A percentile compares a stretch with the other conserved stretches of the same genome.
phyloP scores from a whole-genome alignment of 106 monocot species.

The Ottelia alismoides region DNA sequence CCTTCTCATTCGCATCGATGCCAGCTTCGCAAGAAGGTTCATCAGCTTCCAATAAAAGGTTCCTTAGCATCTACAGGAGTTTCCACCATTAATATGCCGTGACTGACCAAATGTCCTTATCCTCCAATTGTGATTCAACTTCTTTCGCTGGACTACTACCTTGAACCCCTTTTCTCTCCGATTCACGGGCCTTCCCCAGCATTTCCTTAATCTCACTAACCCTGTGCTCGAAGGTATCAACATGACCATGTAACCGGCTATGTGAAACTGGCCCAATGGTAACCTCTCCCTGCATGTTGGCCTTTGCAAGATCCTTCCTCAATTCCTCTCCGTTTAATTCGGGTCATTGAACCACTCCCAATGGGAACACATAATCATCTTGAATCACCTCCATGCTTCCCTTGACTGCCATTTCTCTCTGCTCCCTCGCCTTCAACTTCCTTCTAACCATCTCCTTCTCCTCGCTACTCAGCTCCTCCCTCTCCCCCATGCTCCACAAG shows the following conservation, averaged over 20 bases:
- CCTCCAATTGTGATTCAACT: conserved; percentile 5
- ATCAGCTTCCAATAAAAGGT: no score
- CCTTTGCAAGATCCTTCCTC: conserved; percentile 26
- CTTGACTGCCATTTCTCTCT: conserved; percentile 23
- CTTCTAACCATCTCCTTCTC: conserved; percentile 71
- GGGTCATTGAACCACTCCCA: conserved; percentile 22
- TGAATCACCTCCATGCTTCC: conserved; percentile 39
- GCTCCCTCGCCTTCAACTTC: conserved; percentile 55
- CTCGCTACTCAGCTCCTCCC: conserved; percentile 26
- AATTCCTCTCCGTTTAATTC: conserved; percentile 45
- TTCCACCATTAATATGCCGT: background rate
- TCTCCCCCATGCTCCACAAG: conserved; percentile 15
- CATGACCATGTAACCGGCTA: background rate
- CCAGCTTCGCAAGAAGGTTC: no score
- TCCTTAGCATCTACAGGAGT: background rate
- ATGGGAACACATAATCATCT: conserved; percentile 10
- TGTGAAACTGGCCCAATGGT: conserved; percentile 2
- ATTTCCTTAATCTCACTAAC: conserved; percentile 46
- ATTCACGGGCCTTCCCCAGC: conserved; percentile 38
- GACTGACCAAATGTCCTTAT: background rate
- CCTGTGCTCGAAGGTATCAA: conserved; percentile 36
- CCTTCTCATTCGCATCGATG: background rate
- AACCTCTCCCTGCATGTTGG: conserved; percentile 11
- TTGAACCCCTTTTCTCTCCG: conserved; percentile 19
- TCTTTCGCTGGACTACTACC: conserved; percentile 5